These are phyloP conservation scores for Tuber calosporum DNA, from an alignment of 495 filamentous ascomycete species.

Conservation along the genomic window DNA sequence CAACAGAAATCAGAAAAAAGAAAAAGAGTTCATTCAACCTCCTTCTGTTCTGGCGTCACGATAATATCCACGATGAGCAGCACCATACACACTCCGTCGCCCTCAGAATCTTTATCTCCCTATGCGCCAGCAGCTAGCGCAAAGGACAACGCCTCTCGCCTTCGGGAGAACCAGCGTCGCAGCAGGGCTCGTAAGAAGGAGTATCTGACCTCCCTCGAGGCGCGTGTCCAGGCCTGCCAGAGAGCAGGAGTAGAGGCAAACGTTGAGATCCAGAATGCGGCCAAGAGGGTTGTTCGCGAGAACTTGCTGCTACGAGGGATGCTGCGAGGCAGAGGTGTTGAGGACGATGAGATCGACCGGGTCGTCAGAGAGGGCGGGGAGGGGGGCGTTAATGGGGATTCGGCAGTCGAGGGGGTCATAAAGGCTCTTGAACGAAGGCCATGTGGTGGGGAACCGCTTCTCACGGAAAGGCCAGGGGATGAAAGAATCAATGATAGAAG, in stretches of 20 bases:
- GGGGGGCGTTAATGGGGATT: slow-evolving; percentile 13
- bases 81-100: slow-evolving; percentile 7
- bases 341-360: slow-evolving; percentile 46
- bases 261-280: slow-evolving; percentile 57
- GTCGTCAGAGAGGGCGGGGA: slow-evolving; percentile 31
- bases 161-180: slow-evolving; percentile 75
- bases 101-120: slow-evolving; percentile 4
- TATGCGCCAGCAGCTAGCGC: not conserved
- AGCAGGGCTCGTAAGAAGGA: slow-evolving; percentile 70
- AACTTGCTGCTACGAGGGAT: slow-evolving; percentile 54
- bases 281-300: slow-evolving; percentile 56
- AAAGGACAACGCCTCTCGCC: slow-evolving; percentile 44
- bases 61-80: not conserved
- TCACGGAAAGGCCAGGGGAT: slow-evolving; percentile 8
- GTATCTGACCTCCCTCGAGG: slow-evolving; percentile 64
- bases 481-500: slow-evolving; percentile 15
- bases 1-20: not conserved
- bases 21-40: not conserved
- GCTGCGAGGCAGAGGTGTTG: slow-evolving; percentile 45
- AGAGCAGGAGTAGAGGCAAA: slow-evolving; percentile 53
- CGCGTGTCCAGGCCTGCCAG: slow-evolving; percentile 56
- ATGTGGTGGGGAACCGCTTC: slow-evolving; percentile 21
- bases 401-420: slow-evolving; percentile 33
- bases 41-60: not conserved
- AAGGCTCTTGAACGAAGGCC: slow-evolving; percentile 28